Conservation (phyloP, 2,329 filamentous ascomycete genomes). For the Diaporthe aspalathi region DNA sequence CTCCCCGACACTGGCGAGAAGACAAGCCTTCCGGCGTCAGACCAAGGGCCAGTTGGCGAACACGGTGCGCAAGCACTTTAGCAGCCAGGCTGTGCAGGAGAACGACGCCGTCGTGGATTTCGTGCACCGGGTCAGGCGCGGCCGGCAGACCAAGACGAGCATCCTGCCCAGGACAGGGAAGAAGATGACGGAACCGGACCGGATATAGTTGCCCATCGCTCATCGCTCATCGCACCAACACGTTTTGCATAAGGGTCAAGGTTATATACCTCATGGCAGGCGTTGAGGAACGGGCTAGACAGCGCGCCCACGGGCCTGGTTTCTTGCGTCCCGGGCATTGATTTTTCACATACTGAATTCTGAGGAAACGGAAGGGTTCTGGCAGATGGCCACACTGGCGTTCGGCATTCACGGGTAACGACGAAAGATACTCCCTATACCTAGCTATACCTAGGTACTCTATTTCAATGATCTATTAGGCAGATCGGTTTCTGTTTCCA, state of each 20-base stretch:
- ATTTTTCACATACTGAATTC: neutral
- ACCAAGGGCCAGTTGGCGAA: conserved; percentile 78
- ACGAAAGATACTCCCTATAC: conserved; percentile 13
- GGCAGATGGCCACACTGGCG: neutral
- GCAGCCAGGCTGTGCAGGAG: conserved; percentile 81
- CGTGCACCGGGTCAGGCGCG: conserved; percentile 75
- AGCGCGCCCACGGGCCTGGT: conserved; percentile 11
- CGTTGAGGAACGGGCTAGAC: conserved; percentile 4
- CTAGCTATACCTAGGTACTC: too few relatives aligned
- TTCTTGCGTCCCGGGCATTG: conserved; percentile 20
- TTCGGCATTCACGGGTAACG: conserved; percentile 17
- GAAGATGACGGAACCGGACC: conserved; percentile 40
- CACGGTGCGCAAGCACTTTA: conserved; percentile 84
- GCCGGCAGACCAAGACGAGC: conserved; percentile 56
- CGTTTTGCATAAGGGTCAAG: neutral
- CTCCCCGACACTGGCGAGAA: conserved; percentile 81
- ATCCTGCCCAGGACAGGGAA: conserved; percentile 44
- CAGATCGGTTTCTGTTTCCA: neutral
- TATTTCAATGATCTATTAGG: conserved; percentile 1
- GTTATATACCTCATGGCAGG: conserved; percentile 2
- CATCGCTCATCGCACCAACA: neutral
- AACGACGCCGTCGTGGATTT: conserved; percentile 86
- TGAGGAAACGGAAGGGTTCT: neutral
- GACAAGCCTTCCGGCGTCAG: conserved; percentile 72
- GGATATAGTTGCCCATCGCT: conserved; percentile 30